phyloP scores from a whole-genome alignment of 768 basidiomycete species.

The Serendipita vermifera region DNA sequence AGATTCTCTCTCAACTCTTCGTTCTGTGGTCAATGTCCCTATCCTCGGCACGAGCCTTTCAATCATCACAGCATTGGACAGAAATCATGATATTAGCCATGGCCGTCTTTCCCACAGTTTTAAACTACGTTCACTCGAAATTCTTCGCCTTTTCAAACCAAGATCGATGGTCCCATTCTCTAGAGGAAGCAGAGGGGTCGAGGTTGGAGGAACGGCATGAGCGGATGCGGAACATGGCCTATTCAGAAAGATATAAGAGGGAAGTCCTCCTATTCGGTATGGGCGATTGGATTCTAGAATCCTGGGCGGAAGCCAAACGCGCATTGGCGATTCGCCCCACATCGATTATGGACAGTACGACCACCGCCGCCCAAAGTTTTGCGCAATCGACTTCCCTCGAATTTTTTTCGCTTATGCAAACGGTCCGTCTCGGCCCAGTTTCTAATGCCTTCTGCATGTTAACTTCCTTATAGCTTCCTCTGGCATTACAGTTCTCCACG shows the following conservation, averaged over 20 bases:
- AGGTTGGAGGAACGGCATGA: conserved; percentile 52
- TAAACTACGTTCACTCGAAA: conserved; percentile 10
- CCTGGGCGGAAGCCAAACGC: conserved; percentile 47
- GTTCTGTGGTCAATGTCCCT: conserved; percentile 43
- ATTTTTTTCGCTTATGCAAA: conserved; percentile 12
- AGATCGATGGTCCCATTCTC: conserved; percentile 1
- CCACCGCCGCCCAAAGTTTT: conserved; percentile 29
- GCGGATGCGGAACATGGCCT: conserved; percentile 58
- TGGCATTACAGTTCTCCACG: conserved; percentile 59
- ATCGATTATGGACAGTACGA: conserved; percentile 15
- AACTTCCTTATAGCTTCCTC: conserved; percentile 53
- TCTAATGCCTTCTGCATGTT: conserved; percentile 32
- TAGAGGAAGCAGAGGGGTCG: conserved; percentile 4
- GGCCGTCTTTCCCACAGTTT: conserved; percentile 13
- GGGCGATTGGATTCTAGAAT: conserved; percentile 69
- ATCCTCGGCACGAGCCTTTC: conserved; percentile 2
- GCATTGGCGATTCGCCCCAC: conserved; percentile 3
- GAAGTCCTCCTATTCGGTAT: conserved; percentile 75
- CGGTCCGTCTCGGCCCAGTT: neutral
- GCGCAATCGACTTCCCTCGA: conserved; percentile 27
- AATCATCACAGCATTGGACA: conserved; percentile 3
- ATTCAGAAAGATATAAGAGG: conserved; percentile 62
- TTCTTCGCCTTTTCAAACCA: neutral
- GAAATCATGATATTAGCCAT: conserved; percentile 15
- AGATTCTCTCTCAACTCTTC: conserved; percentile 58